These are phyloP conservation scores for Sclerotinia trifoliorum DNA, from an alignment of 2,329 filamentous ascomycete genomes.

Conservation along the genomic window DNA sequence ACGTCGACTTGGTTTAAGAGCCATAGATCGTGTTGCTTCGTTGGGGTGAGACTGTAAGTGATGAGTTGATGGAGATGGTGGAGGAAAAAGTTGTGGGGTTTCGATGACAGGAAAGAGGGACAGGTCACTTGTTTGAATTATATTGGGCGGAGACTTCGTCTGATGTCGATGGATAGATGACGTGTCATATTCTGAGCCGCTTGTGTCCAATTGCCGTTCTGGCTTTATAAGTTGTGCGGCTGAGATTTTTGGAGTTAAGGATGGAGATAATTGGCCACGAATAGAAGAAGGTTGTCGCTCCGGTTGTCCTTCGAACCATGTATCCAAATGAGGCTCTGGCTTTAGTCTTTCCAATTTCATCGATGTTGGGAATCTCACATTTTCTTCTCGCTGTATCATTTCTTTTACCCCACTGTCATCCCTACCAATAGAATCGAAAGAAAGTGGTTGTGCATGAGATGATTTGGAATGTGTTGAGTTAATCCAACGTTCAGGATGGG, in stretches of 20 bases:
- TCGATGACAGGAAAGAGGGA: neutral
- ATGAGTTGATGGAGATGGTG: slow-evolving; percentile 2
- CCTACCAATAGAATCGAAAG: slow-evolving; percentile 28
- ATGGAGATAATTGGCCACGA: neutral
- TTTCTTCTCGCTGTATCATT: slow-evolving; percentile 36
- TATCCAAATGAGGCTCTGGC: slow-evolving; percentile 28
- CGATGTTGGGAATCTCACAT: slow-evolving; percentile 38
- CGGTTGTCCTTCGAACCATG: neutral
- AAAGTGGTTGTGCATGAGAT: slow-evolving; percentile 26
- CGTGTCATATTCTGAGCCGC: slow-evolving; percentile 11
- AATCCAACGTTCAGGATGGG: slow-evolving; percentile 34
- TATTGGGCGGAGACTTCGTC: slow-evolving; percentile 11
- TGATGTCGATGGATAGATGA: slow-evolving; percentile 1
- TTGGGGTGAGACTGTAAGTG: slow-evolving; percentile 14
- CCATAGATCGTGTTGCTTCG: slow-evolving; percentile 27
- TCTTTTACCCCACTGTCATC: slow-evolving; percentile 33
- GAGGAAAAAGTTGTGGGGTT: slow-evolving; percentile 7
- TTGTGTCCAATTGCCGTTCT: neutral
- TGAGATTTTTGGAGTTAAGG: slow-evolving; percentile 1
- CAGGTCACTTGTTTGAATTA: slow-evolving; percentile 22
- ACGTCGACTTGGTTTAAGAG: slow-evolving; percentile 27
- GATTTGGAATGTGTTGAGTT: slow-evolving; percentile 26
- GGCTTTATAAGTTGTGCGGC: neutral
- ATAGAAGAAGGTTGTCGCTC: neutral
- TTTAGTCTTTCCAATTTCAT: slow-evolving; percentile 36